Evolutionary conservation across 2,329 filamentous ascomycete genomes (phyloP), one percentile per base, ranked within the genome.

Genomic region (Pseudogymnoascus sp.): DNA sequence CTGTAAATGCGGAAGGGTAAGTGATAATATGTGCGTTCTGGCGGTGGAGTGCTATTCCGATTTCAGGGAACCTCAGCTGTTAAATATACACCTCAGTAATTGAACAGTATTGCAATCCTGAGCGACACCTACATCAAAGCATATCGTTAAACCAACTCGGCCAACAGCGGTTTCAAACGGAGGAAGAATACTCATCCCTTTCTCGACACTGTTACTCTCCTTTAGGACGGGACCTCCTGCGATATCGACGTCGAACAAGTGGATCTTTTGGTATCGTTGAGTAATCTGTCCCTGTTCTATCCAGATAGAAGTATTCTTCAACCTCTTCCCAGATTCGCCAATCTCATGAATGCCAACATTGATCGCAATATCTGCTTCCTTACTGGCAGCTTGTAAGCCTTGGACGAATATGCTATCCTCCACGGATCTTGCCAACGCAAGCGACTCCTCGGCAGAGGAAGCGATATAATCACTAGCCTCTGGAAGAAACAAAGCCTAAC

Each of bases 341-440:
- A 88, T 86, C 66, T 93, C 90, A 76, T 97, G 93, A 66, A 97
- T 86, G 3, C 93, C 93, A 33, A 96, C 92, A 72, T 91, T 91
- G 64, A 97, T 88, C 25, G 87, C 84, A 4, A 97, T 75, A 0
- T 75, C 75, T 70, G 88, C 79, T 56, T 83, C 71, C 44, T 78
- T 79, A 1, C 92, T 92, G 18, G 86, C 85, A 21, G 83, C 77
- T 65, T 85, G 86, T 1, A 97, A 82, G 3, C 92, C 92, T 0
- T 81, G 77, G 11, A 97, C 87, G 73, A 97, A 97, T 28, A 84
- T 81, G 11, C 86, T 91, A 21, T 80, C 77, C 1, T 80, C 73
- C 40, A 87, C 82, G 2, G 91, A 82, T 64, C 82, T 83, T 66
- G 85, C 91, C 8, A 97, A 85, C 4, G 84, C 80, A 7, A 92